phyloP scores from a whole-genome alignment of 441 rosid species.

The Syzygium syzygioides region DNA sequence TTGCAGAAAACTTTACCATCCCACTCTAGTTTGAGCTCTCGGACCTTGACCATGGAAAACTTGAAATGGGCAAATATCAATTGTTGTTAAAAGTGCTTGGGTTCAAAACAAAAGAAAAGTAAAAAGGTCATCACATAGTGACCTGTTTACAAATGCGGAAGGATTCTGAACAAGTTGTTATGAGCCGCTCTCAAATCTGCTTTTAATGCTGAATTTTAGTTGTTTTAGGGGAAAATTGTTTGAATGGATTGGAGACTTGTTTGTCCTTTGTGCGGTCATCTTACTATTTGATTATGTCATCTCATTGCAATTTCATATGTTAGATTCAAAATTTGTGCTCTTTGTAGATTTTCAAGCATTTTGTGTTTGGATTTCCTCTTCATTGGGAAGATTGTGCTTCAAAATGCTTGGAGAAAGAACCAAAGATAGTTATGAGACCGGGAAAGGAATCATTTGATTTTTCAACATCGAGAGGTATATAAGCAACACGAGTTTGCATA shows the following conservation, averaged over 20 bases:
- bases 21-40: background rate
- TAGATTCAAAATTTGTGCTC: background rate
- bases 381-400: constrained; percentile 51
- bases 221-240: background rate
- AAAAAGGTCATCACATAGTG: background rate
- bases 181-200: background rate
- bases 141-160: background rate
- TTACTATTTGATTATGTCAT: background rate
- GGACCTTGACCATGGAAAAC: background rate
- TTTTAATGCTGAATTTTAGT: background rate
- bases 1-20: background rate
- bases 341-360: constrained; percentile 40
- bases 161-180: background rate
- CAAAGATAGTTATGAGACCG: background rate
- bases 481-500: background rate
- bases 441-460: background rate
- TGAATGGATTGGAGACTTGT: background rate
- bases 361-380: constrained; percentile 76
- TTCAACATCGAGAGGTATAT: background rate
- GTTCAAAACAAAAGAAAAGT: background rate
- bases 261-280: background rate
- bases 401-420: constrained; percentile 18
- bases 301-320: background rate
- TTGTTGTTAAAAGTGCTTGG: background rate
- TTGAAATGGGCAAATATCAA: background rate